Percentiles rank a stretch among this genome's conserved stretches.
phyloP scores from a whole-genome alignment of 2,329 filamentous ascomycete species.

The Aspergillus puulaauensis region DNA sequence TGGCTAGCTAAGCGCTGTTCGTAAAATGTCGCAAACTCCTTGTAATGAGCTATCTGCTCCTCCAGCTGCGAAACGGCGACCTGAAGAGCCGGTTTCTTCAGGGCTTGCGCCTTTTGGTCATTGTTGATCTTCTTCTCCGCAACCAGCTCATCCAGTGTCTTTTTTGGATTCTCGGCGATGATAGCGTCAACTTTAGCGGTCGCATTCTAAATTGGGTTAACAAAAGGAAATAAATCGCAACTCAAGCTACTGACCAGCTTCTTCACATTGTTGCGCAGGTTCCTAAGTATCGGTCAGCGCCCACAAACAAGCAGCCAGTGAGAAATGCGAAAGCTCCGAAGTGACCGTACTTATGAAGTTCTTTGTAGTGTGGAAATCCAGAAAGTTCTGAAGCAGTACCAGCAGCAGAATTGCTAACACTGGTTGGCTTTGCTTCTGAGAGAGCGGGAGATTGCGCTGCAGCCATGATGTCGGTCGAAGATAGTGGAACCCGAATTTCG shows the following conservation, averaged over 20 bases:
- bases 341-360: conserved; percentile 77
- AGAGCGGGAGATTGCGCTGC: conserved; percentile 65
- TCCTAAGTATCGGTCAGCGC: conserved; percentile 53
- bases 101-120: conserved; percentile 63
- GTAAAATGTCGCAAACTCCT: conserved; percentile 59
- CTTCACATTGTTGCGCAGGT: conserved; percentile 88
- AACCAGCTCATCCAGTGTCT: conserved; percentile 63
- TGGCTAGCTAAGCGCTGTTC: conserved; percentile 56
- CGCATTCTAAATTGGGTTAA: conserved; percentile 45
- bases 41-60: conserved; percentile 61
- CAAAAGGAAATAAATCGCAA: conserved; percentile 9
- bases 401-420: conserved; percentile 47
- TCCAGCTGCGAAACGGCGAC: conserved; percentile 57
- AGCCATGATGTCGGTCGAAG: conserved; percentile 51
- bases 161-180: conserved; percentile 59
- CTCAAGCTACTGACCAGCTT: conserved; percentile 70
- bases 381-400: conserved; percentile 61
- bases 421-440: conserved; percentile 64
- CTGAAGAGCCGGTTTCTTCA: conserved; percentile 64
- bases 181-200: conserved; percentile 62
- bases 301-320: neutral
- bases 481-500: neutral
- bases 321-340: neutral
- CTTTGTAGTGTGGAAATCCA: conserved; percentile 80
- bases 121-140: conserved; percentile 62